phyloP scores from a whole-genome alignment of 106 monocot genomes.

The Allium cepa region DNA sequence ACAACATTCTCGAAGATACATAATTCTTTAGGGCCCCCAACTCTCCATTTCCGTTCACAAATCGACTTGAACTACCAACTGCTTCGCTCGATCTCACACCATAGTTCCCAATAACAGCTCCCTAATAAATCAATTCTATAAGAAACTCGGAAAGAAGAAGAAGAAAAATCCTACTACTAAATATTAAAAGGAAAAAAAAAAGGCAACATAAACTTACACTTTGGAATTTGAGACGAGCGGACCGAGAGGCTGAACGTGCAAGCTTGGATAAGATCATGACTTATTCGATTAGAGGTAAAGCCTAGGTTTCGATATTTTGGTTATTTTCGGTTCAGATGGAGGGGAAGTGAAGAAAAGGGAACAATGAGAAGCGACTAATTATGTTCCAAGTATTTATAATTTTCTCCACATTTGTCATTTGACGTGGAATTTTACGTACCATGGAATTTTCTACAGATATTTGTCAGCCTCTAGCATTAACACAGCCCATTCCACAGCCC shows the following conservation, averaged over 20 bases:
- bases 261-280: slow-evolving; percentile 62
- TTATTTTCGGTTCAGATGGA: too few species aligned
- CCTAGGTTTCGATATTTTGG: too few species aligned
- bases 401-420: too few species aligned
- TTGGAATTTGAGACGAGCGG: slow-evolving; percentile 29
- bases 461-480: too few species aligned
- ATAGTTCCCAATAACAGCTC: slow-evolving; percentile 20
- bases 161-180: too few species aligned
- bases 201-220: slow-evolving; percentile 16
- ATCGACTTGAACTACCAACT: background rate
- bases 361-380: too few species aligned
- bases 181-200: background rate
- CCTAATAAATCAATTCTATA: background rate
- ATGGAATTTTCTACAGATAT: too few species aligned
- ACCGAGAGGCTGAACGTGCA: slow-evolving; percentile 46
- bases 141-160: background rate
- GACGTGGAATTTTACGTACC: too few species aligned
- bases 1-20: slow-evolving; percentile 49
- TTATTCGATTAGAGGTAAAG: too few species aligned
- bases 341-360: too few species aligned
- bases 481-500: too few species aligned
- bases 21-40: slow-evolving; percentile 45
- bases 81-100: slow-evolving; percentile 14
- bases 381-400: too few species aligned
- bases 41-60: slow-evolving; percentile 10